Percentiles rank a stretch among this genome's conserved stretches.
These are phyloP conservation scores for Fraxinus velutina DNA, from an alignment of 305 asterid species.

Conservation along the genomic window DNA sequence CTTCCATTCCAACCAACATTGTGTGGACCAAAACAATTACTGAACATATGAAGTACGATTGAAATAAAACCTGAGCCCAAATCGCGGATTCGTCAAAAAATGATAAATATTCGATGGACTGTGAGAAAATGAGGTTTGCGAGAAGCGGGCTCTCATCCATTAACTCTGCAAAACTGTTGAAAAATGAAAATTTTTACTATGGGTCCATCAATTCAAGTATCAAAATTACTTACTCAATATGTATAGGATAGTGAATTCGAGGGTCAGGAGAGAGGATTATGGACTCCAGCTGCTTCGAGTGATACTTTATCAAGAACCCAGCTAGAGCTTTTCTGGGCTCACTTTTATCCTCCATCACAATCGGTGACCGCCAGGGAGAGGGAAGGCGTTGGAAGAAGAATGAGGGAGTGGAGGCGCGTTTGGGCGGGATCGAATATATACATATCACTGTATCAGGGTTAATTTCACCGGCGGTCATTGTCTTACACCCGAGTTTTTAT, in stretches of 20 bases:
- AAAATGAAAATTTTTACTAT: background rate
- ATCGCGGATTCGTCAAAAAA: conserved; percentile 70
- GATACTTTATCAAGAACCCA: conserved; percentile 53
- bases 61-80: conserved; percentile 73
- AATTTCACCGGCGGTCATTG: background rate
- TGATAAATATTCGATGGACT: conserved; percentile 60
- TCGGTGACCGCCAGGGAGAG: background rate
- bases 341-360: conserved; percentile 34
- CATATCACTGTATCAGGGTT: background rate
- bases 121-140: conserved; percentile 66
- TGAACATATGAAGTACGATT: background rate
- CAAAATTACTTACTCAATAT: conserved; percentile 54
- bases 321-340: conserved; percentile 58
- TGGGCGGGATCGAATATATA: background rate
- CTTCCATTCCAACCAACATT: background rate
- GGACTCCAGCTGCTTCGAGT: conserved; percentile 51
- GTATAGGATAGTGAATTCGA: conserved; percentile 81
- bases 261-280: conserved; percentile 63
- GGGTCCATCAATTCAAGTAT: background rate
- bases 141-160: conserved; percentile 71
- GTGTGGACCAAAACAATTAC: conserved; percentile 2
- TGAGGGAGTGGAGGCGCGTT: background rate
- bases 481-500: background rate
- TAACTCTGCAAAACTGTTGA: conserved; percentile 66
- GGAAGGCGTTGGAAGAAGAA: background rate